phyloP scores from a whole-genome alignment of 768 basidiomycete genomes.

The Tylopilus subfusipes region DNA sequence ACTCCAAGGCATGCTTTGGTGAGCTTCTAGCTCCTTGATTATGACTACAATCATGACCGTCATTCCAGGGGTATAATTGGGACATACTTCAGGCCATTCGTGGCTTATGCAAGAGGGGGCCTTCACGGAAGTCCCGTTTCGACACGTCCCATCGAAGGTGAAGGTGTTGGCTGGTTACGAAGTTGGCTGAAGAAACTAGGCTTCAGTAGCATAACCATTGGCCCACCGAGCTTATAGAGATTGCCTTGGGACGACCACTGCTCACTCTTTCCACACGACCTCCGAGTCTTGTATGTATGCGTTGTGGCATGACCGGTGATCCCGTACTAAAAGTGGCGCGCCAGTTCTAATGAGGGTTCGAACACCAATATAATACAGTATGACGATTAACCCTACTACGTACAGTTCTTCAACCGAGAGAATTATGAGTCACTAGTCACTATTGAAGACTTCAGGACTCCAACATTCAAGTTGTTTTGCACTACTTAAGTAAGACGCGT shows the following conservation, averaged over 20 bases:
- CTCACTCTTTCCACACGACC: background rate
- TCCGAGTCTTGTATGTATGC: background rate
- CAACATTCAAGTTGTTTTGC: too few species aligned
- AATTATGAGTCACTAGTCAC: too few species aligned
- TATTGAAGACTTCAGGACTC: too few species aligned
- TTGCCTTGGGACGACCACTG: background rate
- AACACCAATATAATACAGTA: too few species aligned
- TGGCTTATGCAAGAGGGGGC: slow-evolving; percentile 20
- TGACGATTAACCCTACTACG: too few species aligned
- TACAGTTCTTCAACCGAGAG: too few species aligned
- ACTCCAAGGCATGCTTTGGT: slow-evolving; percentile 67
- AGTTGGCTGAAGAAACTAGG: slow-evolving; percentile 29
- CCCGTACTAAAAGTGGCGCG: too few species aligned
- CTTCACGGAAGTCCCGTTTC: slow-evolving; percentile 11
- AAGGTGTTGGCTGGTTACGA: slow-evolving; percentile 31
- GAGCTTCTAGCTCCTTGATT: slow-evolving; percentile 18
- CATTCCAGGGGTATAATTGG: slow-evolving; percentile 29
- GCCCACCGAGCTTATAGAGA: slow-evolving; percentile 21
- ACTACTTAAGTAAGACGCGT: too few species aligned
- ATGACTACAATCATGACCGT: background rate
- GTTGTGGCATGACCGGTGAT: too few species aligned
- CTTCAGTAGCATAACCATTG: slow-evolving; percentile 27
- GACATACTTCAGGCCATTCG: slow-evolving; percentile 31
- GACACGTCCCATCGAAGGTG: slow-evolving; percentile 24
- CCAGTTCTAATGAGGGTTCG: too few species aligned